phyloP scores from a whole-genome alignment of 495 filamentous ascomycete species.

The Aspergillus bertholletiae region DNA sequence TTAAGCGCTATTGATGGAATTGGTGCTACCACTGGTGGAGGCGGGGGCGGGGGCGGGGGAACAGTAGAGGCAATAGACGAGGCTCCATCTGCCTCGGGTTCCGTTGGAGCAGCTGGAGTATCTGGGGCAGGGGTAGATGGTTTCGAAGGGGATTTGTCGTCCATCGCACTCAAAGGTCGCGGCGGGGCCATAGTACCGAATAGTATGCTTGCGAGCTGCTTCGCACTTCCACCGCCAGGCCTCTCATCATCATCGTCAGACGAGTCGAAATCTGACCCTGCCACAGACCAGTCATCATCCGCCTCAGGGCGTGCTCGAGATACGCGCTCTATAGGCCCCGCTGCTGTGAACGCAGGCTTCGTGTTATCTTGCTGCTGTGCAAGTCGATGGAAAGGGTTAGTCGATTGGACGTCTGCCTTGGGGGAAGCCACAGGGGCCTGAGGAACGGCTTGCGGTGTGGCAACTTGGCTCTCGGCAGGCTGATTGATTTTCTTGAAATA shows the following conservation, averaged over 20 bases:
- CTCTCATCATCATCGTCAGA: slow-evolving; percentile 70
- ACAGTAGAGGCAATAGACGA: slow-evolving; percentile 17
- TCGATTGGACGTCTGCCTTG: slow-evolving; percentile 56
- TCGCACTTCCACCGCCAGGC: slow-evolving; percentile 75
- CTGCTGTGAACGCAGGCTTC: slow-evolving; percentile 32
- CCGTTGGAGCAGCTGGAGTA: slow-evolving; percentile 24
- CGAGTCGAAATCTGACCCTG: slow-evolving; percentile 71
- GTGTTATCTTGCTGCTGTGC: slow-evolving; percentile 51
- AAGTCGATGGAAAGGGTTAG: slow-evolving; percentile 95
- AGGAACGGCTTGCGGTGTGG: slow-evolving; percentile 27
- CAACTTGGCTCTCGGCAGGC: slow-evolving; percentile 18
- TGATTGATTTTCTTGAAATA: slow-evolving; percentile 71
- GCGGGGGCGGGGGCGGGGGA: slow-evolving; percentile 25
- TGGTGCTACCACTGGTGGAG: slow-evolving; percentile 33
- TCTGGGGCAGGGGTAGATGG: slow-evolving; percentile 37
- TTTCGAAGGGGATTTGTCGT: slow-evolving; percentile 55
- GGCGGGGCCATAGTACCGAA: slow-evolving; percentile 98
- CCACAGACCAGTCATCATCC: slow-evolving; percentile 82
- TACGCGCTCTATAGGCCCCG: slow-evolving; percentile 41
- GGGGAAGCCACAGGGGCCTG: slow-evolving; percentile 26
- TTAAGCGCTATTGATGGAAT: slow-evolving; percentile 30
- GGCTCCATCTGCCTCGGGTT: slow-evolving; percentile 8
- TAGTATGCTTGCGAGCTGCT: slow-evolving; percentile 86
- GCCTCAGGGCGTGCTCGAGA: slow-evolving; percentile 65
- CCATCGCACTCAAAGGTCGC: slow-evolving; percentile 78